Base-by-base conservation (phyloP, 305 asterid genomes). In the Fraxinus velutina region DNA sequence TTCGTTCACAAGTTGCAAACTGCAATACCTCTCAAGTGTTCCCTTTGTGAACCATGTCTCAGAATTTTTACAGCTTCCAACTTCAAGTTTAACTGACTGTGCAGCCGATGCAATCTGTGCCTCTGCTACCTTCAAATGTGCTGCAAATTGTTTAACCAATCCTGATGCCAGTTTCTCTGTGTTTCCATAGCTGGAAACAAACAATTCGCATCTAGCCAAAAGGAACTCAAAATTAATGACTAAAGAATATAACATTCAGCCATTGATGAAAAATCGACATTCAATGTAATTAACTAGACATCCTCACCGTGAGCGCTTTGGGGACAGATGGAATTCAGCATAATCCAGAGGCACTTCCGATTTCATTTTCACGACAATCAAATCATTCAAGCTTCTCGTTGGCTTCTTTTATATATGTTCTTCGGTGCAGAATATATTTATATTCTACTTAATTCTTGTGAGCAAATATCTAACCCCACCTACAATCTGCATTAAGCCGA, bases 21-120 rank as follows among this genome's bases (percentile, higher is more conserved):
- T 66, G 75, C 80, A 79, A 70, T 86, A 93, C 99, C 97, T 96
- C 90, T 96, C 97, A 57, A 96, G 91, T 7, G 98, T 96, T 88
- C 97, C 99, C 87, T 93, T 96, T 36, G 99, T 94, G 92, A 96
- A 96, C 99, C 99, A 96, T 42, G 73, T 78, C 64, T 88, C 93
- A 42, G 93, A 91, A 85, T 88, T 91, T 87, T 83, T 89, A 21
- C 78, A 80, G 68, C 89, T 80, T 76, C 90, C 93, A 76, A 88
- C 89, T 81, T 96, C 97, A 85, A 96, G 99, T 88, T 89, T 93
- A 80, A 96, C 88, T 27, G 93, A 89, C 83, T 89, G 96, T 73
- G 88, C 91, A 62, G 91, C 82, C 80, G 92, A 88, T 80, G 93
- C 90, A 83, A 90, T 86, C 85, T 95, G 95, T 81, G 92, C 97